Percentiles rank a stretch among this genome's conserved stretches.
Evolutionary conservation across 2,329 filamentous ascomycete species (phyloP).

Genomic region (Tricladium varicosporioides): DNA sequence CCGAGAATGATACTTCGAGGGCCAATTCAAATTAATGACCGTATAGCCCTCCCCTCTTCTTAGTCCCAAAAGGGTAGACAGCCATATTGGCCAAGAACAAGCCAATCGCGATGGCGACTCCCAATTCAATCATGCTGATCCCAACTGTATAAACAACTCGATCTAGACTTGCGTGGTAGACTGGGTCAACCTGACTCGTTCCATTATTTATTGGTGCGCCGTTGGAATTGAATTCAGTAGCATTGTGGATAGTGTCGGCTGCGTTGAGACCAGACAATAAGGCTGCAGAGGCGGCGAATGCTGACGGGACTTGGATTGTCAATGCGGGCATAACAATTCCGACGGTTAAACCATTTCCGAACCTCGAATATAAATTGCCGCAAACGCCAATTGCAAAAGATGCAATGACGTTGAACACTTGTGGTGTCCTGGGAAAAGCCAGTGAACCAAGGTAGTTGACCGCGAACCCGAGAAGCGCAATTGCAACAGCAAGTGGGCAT

Average conservation of each 20-base stretch:
- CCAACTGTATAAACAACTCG: conserved; percentile 40
- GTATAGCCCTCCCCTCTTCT: conserved; percentile 39
- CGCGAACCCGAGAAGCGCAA: conserved; percentile 55
- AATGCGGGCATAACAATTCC: conserved; percentile 85
- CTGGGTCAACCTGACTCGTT: conserved; percentile 25
- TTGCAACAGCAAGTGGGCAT: too few species aligned
- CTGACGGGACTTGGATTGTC: conserved; percentile 67
- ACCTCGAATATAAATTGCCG: conserved; percentile 72
- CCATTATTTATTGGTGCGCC: conserved; percentile 29
- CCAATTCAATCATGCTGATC: conserved; percentile 41
- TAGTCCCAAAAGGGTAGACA: conserved; percentile 40
- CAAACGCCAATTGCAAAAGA: conserved; percentile 74
- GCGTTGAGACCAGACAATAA: conserved; percentile 56
- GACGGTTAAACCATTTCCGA: conserved; percentile 65
- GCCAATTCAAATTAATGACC: too few species aligned
- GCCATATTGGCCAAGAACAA: conserved; percentile 40
- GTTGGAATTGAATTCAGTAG: conserved; percentile 25
- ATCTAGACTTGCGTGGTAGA: conserved; percentile 28
- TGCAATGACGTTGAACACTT: conserved; percentile 74
- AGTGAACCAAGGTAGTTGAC: conserved; percentile 71
- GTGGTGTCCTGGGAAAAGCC: conserved; percentile 66
- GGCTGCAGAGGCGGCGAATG: conserved; percentile 59
- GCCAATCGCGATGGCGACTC: conserved; percentile 42
- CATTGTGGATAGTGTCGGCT: conserved; percentile 51
- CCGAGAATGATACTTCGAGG: too few species aligned